Evolutionary conservation across 805 yeast genomes (phyloP), one percentile per base, ranked within the genome.

Genomic region (Metschnikowia lunata): DNA sequence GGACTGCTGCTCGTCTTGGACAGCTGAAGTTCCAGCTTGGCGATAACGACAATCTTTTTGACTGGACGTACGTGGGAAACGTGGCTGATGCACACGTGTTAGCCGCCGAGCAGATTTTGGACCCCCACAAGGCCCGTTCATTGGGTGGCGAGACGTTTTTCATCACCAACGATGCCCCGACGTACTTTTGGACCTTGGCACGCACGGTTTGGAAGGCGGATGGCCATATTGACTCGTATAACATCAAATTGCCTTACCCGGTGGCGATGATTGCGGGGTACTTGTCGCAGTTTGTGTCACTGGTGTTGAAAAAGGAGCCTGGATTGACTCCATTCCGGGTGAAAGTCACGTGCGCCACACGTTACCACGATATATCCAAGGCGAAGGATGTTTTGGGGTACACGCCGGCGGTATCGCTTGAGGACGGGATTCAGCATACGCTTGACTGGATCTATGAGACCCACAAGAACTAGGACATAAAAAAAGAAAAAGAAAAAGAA

Each of bases 51-150:
- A 93, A 93, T 61, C 67, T 93, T 44, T 93, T 91, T 58, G 99
- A 93, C 63, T 90, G 96, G 87, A 88, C 98, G 0, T 93, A 89
- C 60, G 98, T 85, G n/a, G 98, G 97, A 10, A 93, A 93, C 65
- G 98, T 95, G 33, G 98, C 99, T 0, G 95, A 89, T 64, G 84
- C 97, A 8, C 99, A 93, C 62, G 91, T 91, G 8, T 70, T 93
- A 40, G 99, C 98, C 1, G 95, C 97, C 6, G 70, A 85, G 57
- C 82, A 82, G 62, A 63, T 90, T 14, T 63, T 88, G 39, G 71
- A 78, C 45, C 69, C 76, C 6, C 54, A 54, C 7, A 54, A 68
- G 12, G 69, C 75, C 8, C 45, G 56, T 0, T 50, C 58, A 26
- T 81, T 91, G 23, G 84, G 88, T 6, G 99, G 99, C 42, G 88